These are phyloP conservation scores for Orbilia blumenaviensis DNA, from an alignment of 2,329 filamentous ascomycete species.

Conservation along the genomic window DNA sequence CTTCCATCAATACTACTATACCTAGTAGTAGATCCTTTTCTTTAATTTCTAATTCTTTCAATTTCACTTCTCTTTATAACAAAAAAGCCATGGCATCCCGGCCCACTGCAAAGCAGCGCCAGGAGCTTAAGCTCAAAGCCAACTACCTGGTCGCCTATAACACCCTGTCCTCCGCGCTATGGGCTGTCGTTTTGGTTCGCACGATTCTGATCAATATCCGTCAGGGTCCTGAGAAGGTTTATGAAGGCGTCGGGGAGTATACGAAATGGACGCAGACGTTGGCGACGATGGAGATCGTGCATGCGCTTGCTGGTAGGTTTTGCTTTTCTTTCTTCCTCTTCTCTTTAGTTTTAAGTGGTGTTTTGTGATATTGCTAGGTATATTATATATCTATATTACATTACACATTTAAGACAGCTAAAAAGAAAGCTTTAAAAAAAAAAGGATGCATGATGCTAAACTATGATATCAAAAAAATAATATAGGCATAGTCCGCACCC, in stretches of 20 bases:
- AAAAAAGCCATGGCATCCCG: conserved; percentile 30
- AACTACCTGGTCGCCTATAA: conserved; percentile 89
- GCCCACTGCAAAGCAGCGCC: conserved; percentile 22
- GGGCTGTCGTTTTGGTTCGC: conserved; percentile 78
- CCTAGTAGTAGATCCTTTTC: neutral
- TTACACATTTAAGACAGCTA: neutral
- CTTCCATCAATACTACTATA: no score
- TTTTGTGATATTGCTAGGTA: neutral
- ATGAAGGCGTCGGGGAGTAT: conserved; percentile 71
- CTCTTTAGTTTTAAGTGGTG: neutral
- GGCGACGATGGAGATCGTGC: conserved; percentile 82
- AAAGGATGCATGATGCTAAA: neutral
- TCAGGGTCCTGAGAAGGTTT: conserved; percentile 69
- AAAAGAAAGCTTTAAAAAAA: no score
- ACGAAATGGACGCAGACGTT: conserved; percentile 83
- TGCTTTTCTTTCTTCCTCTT: neutral
- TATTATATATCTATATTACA: neutral
- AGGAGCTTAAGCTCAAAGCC: conserved; percentile 45
- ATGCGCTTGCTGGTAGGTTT: conserved; percentile 76
- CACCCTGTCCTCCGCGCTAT: conserved; percentile 76
- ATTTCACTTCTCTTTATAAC: no score
- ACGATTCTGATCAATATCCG: conserved; percentile 68
- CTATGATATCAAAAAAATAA: neutral
- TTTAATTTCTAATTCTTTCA: neutral
- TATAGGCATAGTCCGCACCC: conserved; percentile 82